Conservation (phyloP, 495 filamentous ascomycete genomes). For the Penicillium pulvis region DNA sequence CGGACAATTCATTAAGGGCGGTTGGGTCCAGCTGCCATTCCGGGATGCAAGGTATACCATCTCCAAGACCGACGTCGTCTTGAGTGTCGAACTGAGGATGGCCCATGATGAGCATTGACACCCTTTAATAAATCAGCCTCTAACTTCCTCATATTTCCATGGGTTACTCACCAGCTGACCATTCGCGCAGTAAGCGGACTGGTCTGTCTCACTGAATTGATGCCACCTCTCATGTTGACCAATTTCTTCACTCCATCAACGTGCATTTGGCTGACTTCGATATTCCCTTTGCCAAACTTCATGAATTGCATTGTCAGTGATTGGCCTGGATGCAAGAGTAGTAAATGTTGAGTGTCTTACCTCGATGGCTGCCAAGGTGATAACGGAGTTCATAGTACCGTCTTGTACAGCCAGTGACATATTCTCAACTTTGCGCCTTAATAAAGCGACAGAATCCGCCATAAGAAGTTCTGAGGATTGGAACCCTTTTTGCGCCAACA, state of each 20-base stretch:
- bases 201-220: constrained; percentile 45
- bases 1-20: constrained; percentile 8
- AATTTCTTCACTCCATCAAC: constrained; percentile 52
- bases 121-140: constrained; percentile 34
- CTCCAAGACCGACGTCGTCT: constrained; percentile 47
- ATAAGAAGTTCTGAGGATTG: constrained; percentile 51
- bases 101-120: constrained; percentile 52
- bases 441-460: constrained; percentile 50
- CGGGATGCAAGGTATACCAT: constrained; percentile 45
- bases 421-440: constrained; percentile 47
- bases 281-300: constrained; percentile 54
- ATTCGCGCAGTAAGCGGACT: constrained; percentile 55
- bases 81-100: constrained; percentile 52
- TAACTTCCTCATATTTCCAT: constrained; percentile 5
- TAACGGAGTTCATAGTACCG: constrained; percentile 55
- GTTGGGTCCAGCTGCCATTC: constrained; percentile 43
- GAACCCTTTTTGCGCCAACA: constrained; percentile 49
- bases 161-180: constrained; percentile 45
- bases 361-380: constrained; percentile 54
- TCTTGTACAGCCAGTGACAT: constrained; percentile 50
- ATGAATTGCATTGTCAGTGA: not conserved
- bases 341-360: constrained; percentile 26
- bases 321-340: not conserved
- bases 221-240: constrained; percentile 50
- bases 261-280: constrained; percentile 45